Evolutionary conservation across 106 monocot species (phyloP), one percentile per base, ranked within the genome.

Genomic region (Vanilla planifolia): DNA sequence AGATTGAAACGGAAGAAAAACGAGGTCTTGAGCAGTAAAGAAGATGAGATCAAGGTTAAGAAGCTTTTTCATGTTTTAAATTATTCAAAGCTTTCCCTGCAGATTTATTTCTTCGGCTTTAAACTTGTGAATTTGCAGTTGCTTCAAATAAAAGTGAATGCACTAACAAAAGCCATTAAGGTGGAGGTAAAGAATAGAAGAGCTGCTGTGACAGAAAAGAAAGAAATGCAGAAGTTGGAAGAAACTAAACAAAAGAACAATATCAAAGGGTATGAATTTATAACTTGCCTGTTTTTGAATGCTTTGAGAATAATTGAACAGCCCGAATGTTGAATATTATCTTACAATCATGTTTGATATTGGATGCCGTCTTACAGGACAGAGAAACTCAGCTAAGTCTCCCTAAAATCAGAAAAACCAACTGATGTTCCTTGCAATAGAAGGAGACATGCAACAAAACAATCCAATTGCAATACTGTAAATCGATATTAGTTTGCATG

Each of bases 21-120:
- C 14, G 63, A 33, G 6, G 0, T 51, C 1, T 42, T 83, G 59
- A 78, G 33, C 48, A 51, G 53, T 8, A 78, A 68, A 43, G 73
- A 82, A 48, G 70, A 51, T 24, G 69, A 81, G 20, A 77, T 81
- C 23, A 68, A 76, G 72, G 81, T 81, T 23, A 68, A 65, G 14
- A 67, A 41, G 29, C 27, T 32, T 26, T n/a, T 43, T 17, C 8
- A 24, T 45, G 44, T n/a, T 37, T 42, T 45, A 36, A 37, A 17
- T 13, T 32, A 8, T 8, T n/a, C 2, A 41, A 27, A 15, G 33
- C 19, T 30, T 14, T 30, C 7, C 39, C 24, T 3, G 0, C 13
- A 8, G 4, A 2, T 21, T 60, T 40, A 55, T 33, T 48, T 20
- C 41, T 57, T 39, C 27, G 25, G 6, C 6, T 21, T 21, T 48